phyloP scores from a whole-genome alignment of 176 grass and related monocot genomes.

The Dactylis glomerata region DNA sequence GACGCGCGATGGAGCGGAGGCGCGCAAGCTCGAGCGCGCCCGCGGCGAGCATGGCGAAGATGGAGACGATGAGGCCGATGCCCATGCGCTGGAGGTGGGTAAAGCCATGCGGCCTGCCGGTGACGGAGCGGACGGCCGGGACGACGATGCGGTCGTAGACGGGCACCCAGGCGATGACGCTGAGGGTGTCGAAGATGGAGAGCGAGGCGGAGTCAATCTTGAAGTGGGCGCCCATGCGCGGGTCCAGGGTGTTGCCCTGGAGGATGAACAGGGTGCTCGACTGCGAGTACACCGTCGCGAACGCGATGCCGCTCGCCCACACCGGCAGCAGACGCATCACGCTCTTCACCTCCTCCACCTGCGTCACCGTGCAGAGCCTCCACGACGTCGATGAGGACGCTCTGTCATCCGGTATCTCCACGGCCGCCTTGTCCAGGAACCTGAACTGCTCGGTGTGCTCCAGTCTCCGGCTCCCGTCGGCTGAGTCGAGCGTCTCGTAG shows the following conservation, averaged over 20 bases:
- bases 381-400: slow-evolving; percentile 3
- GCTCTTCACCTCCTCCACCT: slow-evolving; percentile 85
- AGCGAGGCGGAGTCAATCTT: slow-evolving; percentile 56
- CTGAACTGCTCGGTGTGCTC: slow-evolving; percentile 49
- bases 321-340: slow-evolving; percentile 67
- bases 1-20: slow-evolving; percentile 35
- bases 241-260: slow-evolving; percentile 70
- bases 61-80: slow-evolving; percentile 69
- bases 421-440: slow-evolving; percentile 46
- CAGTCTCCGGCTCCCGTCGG: slow-evolving; percentile 45
- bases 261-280: slow-evolving; percentile 83
- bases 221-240: slow-evolving; percentile 52
- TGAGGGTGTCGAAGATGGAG: slow-evolving; percentile 72
- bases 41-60: slow-evolving; percentile 73
- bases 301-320: slow-evolving; percentile 75
- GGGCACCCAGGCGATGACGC: slow-evolving; percentile 73
- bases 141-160: slow-evolving; percentile 69
- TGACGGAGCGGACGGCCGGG: slow-evolving; percentile 40
- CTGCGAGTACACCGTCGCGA: slow-evolving; percentile 69
- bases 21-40: slow-evolving; percentile 61
- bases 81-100: slow-evolving; percentile 90
- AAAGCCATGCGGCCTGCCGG: slow-evolving; percentile 55
- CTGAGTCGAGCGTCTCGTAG: slow-evolving; percentile 36
- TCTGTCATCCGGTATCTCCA: background rate
- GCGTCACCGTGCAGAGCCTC: slow-evolving; percentile 75